phyloP scores from a whole-genome alignment of 2,329 filamentous ascomycete species.

The Pseudogymnoascus sp. region DNA sequence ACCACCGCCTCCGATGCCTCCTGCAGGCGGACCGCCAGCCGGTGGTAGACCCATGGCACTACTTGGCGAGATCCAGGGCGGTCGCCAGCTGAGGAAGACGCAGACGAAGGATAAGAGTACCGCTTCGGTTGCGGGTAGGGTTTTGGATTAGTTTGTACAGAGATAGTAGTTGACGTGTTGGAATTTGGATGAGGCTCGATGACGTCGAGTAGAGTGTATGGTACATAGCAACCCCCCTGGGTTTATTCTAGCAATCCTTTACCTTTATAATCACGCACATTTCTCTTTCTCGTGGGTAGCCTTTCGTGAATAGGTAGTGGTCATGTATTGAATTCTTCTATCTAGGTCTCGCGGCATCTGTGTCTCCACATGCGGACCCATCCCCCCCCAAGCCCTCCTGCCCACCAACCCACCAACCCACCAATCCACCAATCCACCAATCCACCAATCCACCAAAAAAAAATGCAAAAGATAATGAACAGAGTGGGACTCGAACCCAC shows the following conservation, averaged over 20 bases:
- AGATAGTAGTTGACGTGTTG: background rate
- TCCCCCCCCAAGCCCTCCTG: background rate
- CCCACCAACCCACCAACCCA: no score
- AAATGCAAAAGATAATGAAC: constrained; percentile 16
- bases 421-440: no score
- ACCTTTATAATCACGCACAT: background rate
- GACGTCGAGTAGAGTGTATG: background rate
- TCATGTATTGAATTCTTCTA: background rate
- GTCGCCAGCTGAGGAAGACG: constrained; percentile 75
- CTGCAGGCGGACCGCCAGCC: constrained; percentile 26
- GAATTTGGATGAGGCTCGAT: background rate
- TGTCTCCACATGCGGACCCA: background rate
- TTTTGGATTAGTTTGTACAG: constrained; percentile 34
- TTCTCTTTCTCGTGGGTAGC: background rate
- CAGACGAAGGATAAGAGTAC: constrained; percentile 78
- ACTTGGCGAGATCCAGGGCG: constrained; percentile 73
- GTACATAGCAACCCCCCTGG: background rate
- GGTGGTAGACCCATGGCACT: constrained; percentile 52
- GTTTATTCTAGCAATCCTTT: constrained; percentile 6
- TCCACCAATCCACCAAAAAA: no score
- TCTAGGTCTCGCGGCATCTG: background rate
- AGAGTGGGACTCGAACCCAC: constrained; percentile 33
- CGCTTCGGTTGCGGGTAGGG: constrained; percentile 65
- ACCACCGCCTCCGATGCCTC: constrained; percentile 25
- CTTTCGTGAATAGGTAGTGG: background rate